Base-by-base conservation (phyloP, 73 alveolate species). In the Symbiodinium pilosum region DNA sequence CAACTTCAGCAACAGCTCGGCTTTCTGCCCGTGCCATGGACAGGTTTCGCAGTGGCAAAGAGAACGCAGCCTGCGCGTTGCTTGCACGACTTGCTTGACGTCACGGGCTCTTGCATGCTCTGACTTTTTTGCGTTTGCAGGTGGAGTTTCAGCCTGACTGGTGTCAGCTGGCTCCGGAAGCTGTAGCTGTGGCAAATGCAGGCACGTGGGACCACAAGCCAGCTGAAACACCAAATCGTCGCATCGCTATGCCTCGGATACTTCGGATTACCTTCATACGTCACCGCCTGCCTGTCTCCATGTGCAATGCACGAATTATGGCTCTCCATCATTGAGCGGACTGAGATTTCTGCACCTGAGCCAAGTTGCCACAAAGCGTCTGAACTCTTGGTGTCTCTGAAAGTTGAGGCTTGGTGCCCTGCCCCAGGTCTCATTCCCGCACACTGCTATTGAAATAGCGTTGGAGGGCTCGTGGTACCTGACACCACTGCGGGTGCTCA, bases 41-140 rank as follows among this genome's bases (percentile, higher is more conserved):
- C 75, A 91, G 84, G 41, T 71, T 91, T 81, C 81, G 77, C 68
- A 91, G 43, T 32, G 97, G 97, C 36, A 91, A 88, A 26, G 97
- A 91, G 39, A 38, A 91, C 1, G 97, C 97, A 71, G 52, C 81
- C 81, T 64, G 81, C 40, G 14, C 6, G 59, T 6, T 14, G 59
- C 59, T 9, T 47, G 59, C 14, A 14, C n/a, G n/a, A n/a, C n/a
- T n/a, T n/a, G n/a, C n/a, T n/a, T n/a, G n/a, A n/a, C n/a, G n/a
- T n/a, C n/a, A n/a, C n/a, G n/a, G n/a, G n/a, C n/a, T n/a, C n/a
- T n/a, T n/a, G n/a, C n/a, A n/a, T n/a, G n/a, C n/a, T n/a, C n/a
- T n/a, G n/a, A n/a, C n/a, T n/a, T n/a, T n/a, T n/a, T n/a, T n/a
- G n/a, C n/a, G n/a, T n/a, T n/a, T n/a, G n/a, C n/a, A n/a, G n/a